Evolutionary conservation across 176 grass and related monocot genomes (phyloP).

Genomic region (Sorghum bicolor): Sorghum_bicolor_NCBIv3 NC_012871.2:51018501-51019000

Average conservation of each 20-base stretch:
- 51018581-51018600: conserved; percentile 85
- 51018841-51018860: background rate
- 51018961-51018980: too few relatives aligned
- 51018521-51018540: conserved; percentile 85
- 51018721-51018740: conserved; percentile 8
- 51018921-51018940: conserved; percentile 1
- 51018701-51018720: background rate
- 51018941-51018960: background rate
- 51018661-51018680: background rate
- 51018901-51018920: background rate
- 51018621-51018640: background rate
- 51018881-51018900: background rate
- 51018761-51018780: background rate
- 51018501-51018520: conserved; percentile 73
- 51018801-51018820: background rate
- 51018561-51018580: conserved; percentile 63
- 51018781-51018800: conserved; percentile 2
- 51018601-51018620: conserved; percentile 38
- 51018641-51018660: conserved; percentile 16
- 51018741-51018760: background rate
- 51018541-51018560: conserved; percentile 31
- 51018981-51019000: too few relatives aligned
- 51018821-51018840: background rate
- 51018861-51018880: background rate
- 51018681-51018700: conserved; percentile 12